Conservation (phyloP, 768 basidiomycete genomes). For the Phaeolepiota aurea region DNA sequence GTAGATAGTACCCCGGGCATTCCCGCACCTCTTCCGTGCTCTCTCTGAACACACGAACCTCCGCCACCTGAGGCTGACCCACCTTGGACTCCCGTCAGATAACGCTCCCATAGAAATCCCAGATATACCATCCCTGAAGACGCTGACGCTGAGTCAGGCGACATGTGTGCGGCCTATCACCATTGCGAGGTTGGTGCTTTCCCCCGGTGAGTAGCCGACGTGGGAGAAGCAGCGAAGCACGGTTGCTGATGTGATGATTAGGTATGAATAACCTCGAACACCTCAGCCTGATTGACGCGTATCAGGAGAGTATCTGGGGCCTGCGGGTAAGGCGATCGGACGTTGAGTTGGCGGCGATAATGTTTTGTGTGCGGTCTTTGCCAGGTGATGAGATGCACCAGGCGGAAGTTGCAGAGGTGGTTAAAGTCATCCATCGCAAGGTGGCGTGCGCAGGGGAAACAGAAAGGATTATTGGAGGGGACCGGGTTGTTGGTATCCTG, state of each 20-base stretch:
- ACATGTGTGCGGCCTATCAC: too few relatives aligned
- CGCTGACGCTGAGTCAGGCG: too few relatives aligned
- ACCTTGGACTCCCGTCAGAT: too few relatives aligned
- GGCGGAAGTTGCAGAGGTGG: neutral
- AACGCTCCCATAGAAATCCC: too few relatives aligned
- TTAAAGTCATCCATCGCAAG: neutral
- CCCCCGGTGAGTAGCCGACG: neutral
- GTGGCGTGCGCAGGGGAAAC: neutral
- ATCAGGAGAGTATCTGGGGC: slow-evolving; percentile 53
- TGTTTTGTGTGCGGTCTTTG: neutral
- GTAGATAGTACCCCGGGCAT: too few relatives aligned
- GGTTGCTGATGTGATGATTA: too few relatives aligned
- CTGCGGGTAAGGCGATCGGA: slow-evolving; percentile 39
- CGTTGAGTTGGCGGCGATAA: slow-evolving; percentile 29
- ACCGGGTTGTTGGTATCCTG: neutral
- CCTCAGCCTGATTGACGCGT: slow-evolving; percentile 44
- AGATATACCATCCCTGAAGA: too few relatives aligned
- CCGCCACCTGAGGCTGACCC: too few relatives aligned
- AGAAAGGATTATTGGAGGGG: neutral
- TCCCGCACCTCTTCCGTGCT: too few relatives aligned
- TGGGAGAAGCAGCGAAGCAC: too few relatives aligned
- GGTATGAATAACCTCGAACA: slow-evolving; percentile 17
- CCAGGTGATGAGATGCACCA: neutral
- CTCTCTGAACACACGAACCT: too few relatives aligned
- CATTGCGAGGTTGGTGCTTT: neutral